Evolutionary conservation across 2,329 filamentous ascomycete genomes (phyloP).

Genomic region (Colletotrichum zoysiae): DNA sequence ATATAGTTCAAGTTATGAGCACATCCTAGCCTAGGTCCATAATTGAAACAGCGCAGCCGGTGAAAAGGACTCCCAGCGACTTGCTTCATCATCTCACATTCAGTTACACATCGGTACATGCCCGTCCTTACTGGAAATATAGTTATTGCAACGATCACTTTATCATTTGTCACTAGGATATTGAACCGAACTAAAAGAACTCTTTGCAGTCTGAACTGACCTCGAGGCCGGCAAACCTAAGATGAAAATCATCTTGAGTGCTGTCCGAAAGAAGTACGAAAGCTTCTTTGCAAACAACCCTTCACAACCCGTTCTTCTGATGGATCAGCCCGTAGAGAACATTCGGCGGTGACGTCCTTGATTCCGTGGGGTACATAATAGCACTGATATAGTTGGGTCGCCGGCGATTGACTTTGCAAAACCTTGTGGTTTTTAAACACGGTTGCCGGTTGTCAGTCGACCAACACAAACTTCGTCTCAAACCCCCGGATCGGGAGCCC

Average conservation of each 20-base stretch:
- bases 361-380: background rate
- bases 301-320: background rate
- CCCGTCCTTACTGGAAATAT: too few relatives aligned
- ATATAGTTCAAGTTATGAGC: too few relatives aligned
- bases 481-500: background rate
- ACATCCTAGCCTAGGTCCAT: background rate
- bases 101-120: background rate
- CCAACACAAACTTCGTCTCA: background rate
- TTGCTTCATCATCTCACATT: background rate
- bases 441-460: too few relatives aligned
- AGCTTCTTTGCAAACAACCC: background rate
- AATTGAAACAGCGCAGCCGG: background rate
- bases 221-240: background rate
- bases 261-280: background rate
- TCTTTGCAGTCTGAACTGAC: background rate
- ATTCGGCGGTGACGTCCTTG: background rate
- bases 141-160: background rate
- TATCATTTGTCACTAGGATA: background rate
- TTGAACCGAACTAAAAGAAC: background rate
- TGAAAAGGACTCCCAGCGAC: background rate
- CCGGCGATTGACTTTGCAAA: background rate
- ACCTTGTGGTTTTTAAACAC: background rate
- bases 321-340: too few relatives aligned
- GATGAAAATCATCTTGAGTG: background rate
- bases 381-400: background rate